Base-by-base conservation (phyloP, 2,329 filamentous ascomycete genomes). In the Aplosporella prunicola region DNA sequence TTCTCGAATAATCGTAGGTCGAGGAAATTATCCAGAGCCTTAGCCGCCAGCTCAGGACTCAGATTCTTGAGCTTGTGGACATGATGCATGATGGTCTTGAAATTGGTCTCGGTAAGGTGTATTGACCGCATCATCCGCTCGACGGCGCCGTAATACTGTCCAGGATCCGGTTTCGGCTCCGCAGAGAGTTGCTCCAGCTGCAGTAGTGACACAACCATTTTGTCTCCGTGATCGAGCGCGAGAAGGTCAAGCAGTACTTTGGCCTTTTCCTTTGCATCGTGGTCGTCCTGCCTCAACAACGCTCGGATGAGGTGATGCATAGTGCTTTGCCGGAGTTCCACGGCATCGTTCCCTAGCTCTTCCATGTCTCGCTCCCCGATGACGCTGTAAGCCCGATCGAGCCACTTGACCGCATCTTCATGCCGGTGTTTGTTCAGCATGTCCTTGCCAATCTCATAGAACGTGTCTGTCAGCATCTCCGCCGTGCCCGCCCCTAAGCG, bases 361-460 rank as follows among this genome's bases (percentile, higher is more conserved):
- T 77, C 72, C 0, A 74, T 49, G 7, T 72, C 66, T 38, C 76
- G 73, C 14, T 52, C 49, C 34, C 71, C 68, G 17, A 88, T 63
- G 18, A 78, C 50, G 9, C 76, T 63, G 32, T 74, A 67, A 3
- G 83, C 78, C 45, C 82, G 71, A 39, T 79, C 70, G 1, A 93
- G 62, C 91, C 89, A 96, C 49, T 72, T 77, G 2, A 70, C 54
- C 1, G 84, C 80, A 29, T 69, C 52, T 1, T 60, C 49, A 44
- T 68, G 69, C 35, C 81, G 67, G 6, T 66, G 60, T 35, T 69
- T 72, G 3, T 52, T 55, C 2, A 75, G 55, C 10, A 80, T 58
- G 10, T 69, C 67, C 32, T 70, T 76, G 3, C 86, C 86, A 26
- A 93, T 82, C 42, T 81, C 76, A 45, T 79, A 83, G 6, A 87